Percentiles rank a stretch among this genome's conserved stretches.
Evolutionary conservation across 306 rosid genomes (phyloP).

Genomic region (Cucurbita ficifolia): DNA sequence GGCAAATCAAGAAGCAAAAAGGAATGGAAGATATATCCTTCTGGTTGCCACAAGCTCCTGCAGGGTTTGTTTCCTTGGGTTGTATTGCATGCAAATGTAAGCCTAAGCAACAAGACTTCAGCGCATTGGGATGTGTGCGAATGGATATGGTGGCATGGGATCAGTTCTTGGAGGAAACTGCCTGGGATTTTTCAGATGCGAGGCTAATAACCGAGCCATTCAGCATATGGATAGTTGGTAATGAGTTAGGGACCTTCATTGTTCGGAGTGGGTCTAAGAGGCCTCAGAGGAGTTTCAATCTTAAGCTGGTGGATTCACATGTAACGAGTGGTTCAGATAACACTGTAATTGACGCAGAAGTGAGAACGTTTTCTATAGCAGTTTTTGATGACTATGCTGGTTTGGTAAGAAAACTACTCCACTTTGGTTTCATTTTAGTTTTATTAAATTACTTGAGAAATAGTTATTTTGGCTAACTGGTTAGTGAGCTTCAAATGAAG

Average conservation of each 20-base stretch:
- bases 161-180: conserved; percentile 68
- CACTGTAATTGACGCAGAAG: conserved; percentile 63
- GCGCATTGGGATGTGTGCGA: conserved; percentile 68
- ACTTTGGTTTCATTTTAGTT: background rate
- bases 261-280: conserved; percentile 71
- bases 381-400: conserved; percentile 98
- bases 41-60: conserved; percentile 95
- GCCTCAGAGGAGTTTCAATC: conserved; percentile 87
- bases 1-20: conserved; percentile 73
- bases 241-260: conserved; percentile 77
- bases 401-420: conserved; percentile 54
- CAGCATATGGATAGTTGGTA: conserved; percentile 75
- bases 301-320: conserved; percentile 59
- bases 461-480: background rate
- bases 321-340: conserved; percentile 59
- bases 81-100: conserved; percentile 68
- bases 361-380: conserved; percentile 70
- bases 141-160: conserved; percentile 78
- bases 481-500: background rate
- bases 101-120: conserved; percentile 60
- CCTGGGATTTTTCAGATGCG: conserved; percentile 85
- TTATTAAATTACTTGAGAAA: background rate
- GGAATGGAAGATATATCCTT: conserved; percentile 70
- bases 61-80: conserved; percentile 88
- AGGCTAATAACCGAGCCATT: conserved; percentile 43